Evolutionary conservation across 2,329 filamentous ascomycete genomes (phyloP).

Genomic region (Sporothrix pallida): DNA sequence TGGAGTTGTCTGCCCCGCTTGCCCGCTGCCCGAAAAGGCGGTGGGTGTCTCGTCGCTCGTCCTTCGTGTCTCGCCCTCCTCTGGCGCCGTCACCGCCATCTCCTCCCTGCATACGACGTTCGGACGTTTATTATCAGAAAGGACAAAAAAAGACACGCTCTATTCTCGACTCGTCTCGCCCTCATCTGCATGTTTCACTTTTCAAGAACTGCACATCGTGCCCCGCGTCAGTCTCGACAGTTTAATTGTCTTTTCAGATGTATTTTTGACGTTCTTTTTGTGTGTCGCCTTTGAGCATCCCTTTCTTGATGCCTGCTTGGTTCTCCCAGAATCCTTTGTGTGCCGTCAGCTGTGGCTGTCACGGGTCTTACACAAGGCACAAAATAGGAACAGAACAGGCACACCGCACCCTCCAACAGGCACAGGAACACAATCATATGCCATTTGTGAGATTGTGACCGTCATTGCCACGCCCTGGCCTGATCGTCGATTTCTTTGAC

Average conservation of each 20-base stretch:
- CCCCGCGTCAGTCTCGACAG: background rate
- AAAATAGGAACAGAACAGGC: background rate
- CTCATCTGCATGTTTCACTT: conserved; percentile 24
- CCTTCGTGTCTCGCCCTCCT: background rate
- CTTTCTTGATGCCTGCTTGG: background rate
- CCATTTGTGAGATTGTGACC: conserved; percentile 1
- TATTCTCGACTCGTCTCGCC: conserved; percentile 20
- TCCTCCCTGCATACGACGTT: conserved; percentile 22
- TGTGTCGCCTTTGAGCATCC: background rate
- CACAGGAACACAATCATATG: conserved; percentile 19
- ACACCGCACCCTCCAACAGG: background rate
- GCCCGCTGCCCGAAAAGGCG: conserved; percentile 29
- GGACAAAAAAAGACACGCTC: background rate
- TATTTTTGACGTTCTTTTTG: background rate
- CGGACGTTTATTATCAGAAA: too few relatives aligned
- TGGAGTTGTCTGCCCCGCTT: conserved; percentile 2
- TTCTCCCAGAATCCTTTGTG: background rate
- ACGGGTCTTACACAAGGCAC: conserved; percentile 18
- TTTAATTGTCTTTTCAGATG: background rate
- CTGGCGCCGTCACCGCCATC: conserved; percentile 25
- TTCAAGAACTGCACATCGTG: background rate
- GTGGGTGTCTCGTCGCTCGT: conserved; percentile 23
- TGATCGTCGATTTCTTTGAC: conserved; percentile 12
- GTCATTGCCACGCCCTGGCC: conserved; percentile 18
- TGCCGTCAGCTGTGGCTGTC: conserved; percentile 8